These are phyloP conservation scores for Entomophthora muscae DNA, from an alignment of 371 early-diverging fungal genomes.

Conservation along the genomic window DNA sequence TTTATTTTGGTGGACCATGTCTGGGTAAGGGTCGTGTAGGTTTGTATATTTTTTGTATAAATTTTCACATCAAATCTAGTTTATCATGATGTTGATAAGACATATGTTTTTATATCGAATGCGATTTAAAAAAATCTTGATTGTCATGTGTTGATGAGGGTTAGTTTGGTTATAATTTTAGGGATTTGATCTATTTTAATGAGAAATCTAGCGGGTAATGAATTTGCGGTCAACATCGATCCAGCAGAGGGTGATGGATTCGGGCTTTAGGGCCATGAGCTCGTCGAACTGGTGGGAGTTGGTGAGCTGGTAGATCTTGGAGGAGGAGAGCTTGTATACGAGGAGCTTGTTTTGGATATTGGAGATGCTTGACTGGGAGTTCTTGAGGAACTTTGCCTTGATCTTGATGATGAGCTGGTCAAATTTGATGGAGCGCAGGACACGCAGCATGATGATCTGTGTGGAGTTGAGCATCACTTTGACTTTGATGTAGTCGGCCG, in stretches of 20 bases:
- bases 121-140: no score
- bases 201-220: neutral
- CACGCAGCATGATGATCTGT: neutral
- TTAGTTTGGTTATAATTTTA: no score
- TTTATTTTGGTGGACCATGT: no score
- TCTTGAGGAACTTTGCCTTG: slow-evolving; percentile 1
- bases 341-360: neutral
- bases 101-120: no score
- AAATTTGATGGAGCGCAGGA: neutral
- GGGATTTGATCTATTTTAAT: no score
- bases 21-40: no score
- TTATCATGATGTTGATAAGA: no score
- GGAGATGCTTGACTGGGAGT: neutral
- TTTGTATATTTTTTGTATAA: no score
- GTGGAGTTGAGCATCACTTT: neutral
- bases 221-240: neutral
- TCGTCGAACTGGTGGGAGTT: neutral
- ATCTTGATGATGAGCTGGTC: neutral
- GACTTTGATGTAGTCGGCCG: neutral
- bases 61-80: no score
- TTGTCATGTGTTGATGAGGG: no score
- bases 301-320: neutral
- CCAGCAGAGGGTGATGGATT: neutral
- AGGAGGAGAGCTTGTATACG: neutral
- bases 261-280: neutral